These are phyloP conservation scores for Clonostachys sp. DNA, from an alignment of 2,329 filamentous ascomycete species.

Conservation along the genomic window DNA sequence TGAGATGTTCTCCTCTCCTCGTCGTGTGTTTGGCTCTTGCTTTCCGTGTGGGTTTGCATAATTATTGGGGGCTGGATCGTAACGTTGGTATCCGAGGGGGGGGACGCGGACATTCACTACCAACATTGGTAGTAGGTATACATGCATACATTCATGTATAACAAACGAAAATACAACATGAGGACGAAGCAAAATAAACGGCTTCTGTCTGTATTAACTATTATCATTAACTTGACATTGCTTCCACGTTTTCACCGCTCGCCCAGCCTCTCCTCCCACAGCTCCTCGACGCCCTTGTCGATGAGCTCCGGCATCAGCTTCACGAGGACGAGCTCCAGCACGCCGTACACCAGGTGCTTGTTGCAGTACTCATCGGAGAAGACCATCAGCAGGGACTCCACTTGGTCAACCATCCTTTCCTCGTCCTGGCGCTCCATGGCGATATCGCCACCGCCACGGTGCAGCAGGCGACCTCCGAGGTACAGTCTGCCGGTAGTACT, in stretches of 20 bases:
- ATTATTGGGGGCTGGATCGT: too few relatives aligned
- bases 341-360: slow-evolving; percentile 80
- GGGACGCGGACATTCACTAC: too few relatives aligned
- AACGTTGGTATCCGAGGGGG: too few relatives aligned
- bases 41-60: too few relatives aligned
- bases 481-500: slow-evolving; percentile 42
- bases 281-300: slow-evolving; percentile 64
- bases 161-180: background rate
- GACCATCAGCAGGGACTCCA: slow-evolving; percentile 66
- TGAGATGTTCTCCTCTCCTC: too few relatives aligned
- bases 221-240: too few relatives aligned
- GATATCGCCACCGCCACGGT: slow-evolving; percentile 11
- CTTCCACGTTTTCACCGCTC: slow-evolving; percentile 1
- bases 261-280: slow-evolving; percentile 68
- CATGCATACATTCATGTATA: too few relatives aligned
- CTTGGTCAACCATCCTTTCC: slow-evolving; percentile 47
- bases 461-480: slow-evolving; percentile 33
- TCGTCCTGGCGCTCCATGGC: slow-evolving; percentile 28
- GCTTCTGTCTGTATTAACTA: too few relatives aligned
- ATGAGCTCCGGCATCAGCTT: slow-evolving; percentile 79
- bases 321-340: slow-evolving; percentile 78
- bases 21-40: too few relatives aligned
- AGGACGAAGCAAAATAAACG: background rate
- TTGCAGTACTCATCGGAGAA: slow-evolving; percentile 86
- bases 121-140: too few relatives aligned